Conservation (phyloP, 495 filamentous ascomycete species). For the Aspergillus conjunctus region DNA sequence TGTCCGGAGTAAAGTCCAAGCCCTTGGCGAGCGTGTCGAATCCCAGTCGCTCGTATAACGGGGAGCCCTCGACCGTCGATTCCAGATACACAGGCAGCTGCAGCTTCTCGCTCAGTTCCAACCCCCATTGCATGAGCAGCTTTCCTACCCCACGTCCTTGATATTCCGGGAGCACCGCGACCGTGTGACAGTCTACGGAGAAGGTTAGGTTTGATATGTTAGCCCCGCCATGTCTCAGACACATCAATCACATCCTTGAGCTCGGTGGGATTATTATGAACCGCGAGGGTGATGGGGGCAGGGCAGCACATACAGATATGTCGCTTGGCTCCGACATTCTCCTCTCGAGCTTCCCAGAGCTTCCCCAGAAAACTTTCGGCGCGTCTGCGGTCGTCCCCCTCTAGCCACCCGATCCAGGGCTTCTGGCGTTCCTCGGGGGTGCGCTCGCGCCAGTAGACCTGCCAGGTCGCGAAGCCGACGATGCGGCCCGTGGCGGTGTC, state of each 20-base stretch:
- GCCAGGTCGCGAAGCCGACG: slow-evolving; percentile 10
- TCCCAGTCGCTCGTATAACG: slow-evolving; percentile 13
- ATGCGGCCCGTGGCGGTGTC: neutral
- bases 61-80: slow-evolving; percentile 14
- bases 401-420: slow-evolving; percentile 21
- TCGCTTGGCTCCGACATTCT: neutral
- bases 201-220: too few relatives aligned
- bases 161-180: slow-evolving; percentile 18
- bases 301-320: slow-evolving; percentile 15
- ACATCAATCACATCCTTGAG: neutral
- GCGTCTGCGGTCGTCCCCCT: neutral
- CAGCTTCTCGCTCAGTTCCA: slow-evolving; percentile 8
- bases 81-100: slow-evolving; percentile 15
- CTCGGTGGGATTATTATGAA: too few relatives aligned
- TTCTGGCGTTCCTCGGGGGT: slow-evolving; percentile 14
- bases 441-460: slow-evolving; percentile 22
- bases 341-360: neutral
- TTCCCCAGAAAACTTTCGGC: neutral
- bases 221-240: neutral
- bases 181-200: slow-evolving; percentile 19
- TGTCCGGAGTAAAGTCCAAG: slow-evolving; percentile 10
- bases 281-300: too few relatives aligned
- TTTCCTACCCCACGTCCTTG: slow-evolving; percentile 15
- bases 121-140: slow-evolving; percentile 19
- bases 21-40: slow-evolving; percentile 13